A percentile compares a stretch with the other conserved stretches of the same genome.
Evolutionary conservation across 495 filamentous ascomycete genomes (phyloP).

Genomic region (Elasticomyces elasticus): DNA sequence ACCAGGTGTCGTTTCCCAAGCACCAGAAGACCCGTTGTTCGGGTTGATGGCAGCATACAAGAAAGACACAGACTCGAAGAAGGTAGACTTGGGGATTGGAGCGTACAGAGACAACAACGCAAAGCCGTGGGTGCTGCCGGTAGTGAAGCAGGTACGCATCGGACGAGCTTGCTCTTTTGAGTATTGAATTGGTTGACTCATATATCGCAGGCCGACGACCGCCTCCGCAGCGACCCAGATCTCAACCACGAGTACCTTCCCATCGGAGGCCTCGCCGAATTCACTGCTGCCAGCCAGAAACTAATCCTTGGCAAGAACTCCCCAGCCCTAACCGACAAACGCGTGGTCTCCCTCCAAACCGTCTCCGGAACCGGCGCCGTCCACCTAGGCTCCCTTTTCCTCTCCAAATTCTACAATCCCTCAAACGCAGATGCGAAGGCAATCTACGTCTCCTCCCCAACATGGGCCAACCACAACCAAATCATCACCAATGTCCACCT

Average conservation of each 20-base stretch:
- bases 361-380: slow-evolving; percentile 90
- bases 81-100: slow-evolving; percentile 93
- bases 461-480: slow-evolving; percentile 98
- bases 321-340: slow-evolving; percentile 72
- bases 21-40: slow-evolving; percentile 92
- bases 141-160: slow-evolving; percentile 76
- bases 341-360: slow-evolving; percentile 49
- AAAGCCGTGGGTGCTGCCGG: slow-evolving; percentile 96
- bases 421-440: slow-evolving; percentile 42
- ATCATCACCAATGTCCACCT: slow-evolving; percentile 91
- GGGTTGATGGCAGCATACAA: slow-evolving; percentile 82
- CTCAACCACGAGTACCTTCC: slow-evolving; percentile 98
- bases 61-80: slow-evolving; percentile 71
- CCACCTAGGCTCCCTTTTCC: slow-evolving; percentile 79
- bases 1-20: slow-evolving; percentile 69
- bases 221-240: slow-evolving; percentile 73
- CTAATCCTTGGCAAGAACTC: slow-evolving; percentile 74
- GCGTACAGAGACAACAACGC: slow-evolving; percentile 92
- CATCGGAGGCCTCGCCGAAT: slow-evolving; percentile 75
- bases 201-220: slow-evolving; percentile 68
- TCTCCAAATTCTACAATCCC: slow-evolving; percentile 64
- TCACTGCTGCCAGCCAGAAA: slow-evolving; percentile 81
- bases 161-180: neutral
- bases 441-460: slow-evolving; percentile 85
- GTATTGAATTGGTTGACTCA: neutral